Base-by-base conservation (phyloP, 2,329 filamentous ascomycete genomes). In the Rutstroemia sp. region DNA sequence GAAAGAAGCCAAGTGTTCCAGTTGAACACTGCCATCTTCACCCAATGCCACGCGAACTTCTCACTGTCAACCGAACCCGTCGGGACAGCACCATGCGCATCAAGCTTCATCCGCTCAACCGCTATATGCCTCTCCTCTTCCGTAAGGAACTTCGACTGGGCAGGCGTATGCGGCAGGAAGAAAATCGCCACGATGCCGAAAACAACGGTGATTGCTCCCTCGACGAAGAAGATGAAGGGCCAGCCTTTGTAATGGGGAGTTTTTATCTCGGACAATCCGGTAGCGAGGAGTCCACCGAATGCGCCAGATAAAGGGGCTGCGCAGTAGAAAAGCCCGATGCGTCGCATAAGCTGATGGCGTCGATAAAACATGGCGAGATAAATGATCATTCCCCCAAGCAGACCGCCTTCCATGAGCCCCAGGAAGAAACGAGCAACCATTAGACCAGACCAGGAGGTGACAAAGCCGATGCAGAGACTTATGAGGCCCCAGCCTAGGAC, bases 261-360 rank as follows among this genome's bases (percentile, higher is more conserved):
- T 49, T 42, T 49, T 3, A 57, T 57, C 5, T 57, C 25, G 2
- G 50, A 53, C 3, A 76, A 61, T 2, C 74, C 78, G 48, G 78
- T 83, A 0, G 67, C 54, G 79, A 73, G 58, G 81, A 88, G 25
- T 88, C 89, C 88, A 0, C 89, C 88, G 66, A 95, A 91, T 1
- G 84, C 86, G 45, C 88, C 92, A 1, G 90, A 89, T 6, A 95
- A 76, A 3, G 81, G 80, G 0, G 91, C 89, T 62, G 92, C 91
- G 64, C 88, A 90, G 58, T 96, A 85, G 71, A 95, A 95, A 1
- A 95, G 77, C 19, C 89, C 91, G 0, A 88, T 92, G 41, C 91
- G 78, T 61, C 92, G 87, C 1, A 91, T 91, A 37, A 96, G 75
- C 70, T 96, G 92, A 30, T 80, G 72, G 38, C 79, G 70, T 61